Evolutionary conservation across 2,329 filamentous ascomycete species (phyloP).

Genomic region (Ophidiomyces ophidiicola): DNA sequence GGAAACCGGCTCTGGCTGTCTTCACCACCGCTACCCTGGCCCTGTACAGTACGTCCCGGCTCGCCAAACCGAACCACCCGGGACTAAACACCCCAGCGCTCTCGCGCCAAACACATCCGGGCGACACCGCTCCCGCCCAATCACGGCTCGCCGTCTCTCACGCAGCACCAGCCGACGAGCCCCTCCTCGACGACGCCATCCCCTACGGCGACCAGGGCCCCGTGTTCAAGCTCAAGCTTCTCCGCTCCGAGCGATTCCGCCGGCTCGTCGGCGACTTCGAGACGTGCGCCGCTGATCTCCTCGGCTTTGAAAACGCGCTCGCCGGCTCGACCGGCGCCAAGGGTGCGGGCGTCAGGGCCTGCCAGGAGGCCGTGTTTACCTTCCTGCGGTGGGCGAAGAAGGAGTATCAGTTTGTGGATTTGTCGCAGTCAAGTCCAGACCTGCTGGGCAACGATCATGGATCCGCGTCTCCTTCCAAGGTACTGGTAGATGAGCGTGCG

Average conservation of each 20-base stretch:
- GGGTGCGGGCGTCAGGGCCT: conserved; percentile 10
- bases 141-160: too few species aligned
- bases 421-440: too few species aligned
- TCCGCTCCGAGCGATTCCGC: conserved; percentile 7
- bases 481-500: too few species aligned
- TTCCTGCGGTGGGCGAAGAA: conserved; percentile 11
- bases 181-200: not conserved
- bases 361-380: conserved; percentile 13
- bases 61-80: not conserved
- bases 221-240: conserved; percentile 4
- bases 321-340: not conserved
- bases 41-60: not conserved
- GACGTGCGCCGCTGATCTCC: conserved; percentile 12
- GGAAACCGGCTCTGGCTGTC: not conserved
- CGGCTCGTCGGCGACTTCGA: conserved; percentile 14
- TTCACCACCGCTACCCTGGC: not conserved
- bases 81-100: not conserved
- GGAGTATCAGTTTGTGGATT: conserved; percentile 2
- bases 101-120: not conserved
- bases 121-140: too few species aligned
- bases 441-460: too few species aligned
- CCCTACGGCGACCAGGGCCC: not conserved
- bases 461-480: too few species aligned
- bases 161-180: too few species aligned
- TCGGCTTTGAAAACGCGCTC: not conserved